A percentile compares a stretch with the other conserved stretches of the same genome.
Evolutionary conservation across 345 rosid genomes (phyloP).

Genomic region (Capsella bursapastoris): DNA sequence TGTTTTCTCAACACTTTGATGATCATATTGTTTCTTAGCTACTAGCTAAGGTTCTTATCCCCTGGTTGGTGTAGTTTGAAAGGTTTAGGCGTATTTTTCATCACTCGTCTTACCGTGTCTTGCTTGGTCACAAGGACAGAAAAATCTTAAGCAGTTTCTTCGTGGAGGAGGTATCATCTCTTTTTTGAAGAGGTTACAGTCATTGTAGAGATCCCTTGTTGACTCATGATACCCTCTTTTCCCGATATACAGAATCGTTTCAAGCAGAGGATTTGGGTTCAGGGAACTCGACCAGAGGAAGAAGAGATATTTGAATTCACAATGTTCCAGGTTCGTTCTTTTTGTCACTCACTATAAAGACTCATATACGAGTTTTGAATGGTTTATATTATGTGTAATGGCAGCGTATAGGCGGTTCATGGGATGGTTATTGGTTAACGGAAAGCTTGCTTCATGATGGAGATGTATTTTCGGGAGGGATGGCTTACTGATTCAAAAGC

Average conservation of each 20-base stretch:
- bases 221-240: slow-evolving; percentile 1
- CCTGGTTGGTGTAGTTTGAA: slow-evolving; percentile 68
- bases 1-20: background rate
- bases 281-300: slow-evolving; percentile 86
- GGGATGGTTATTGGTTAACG: slow-evolving; percentile 98
- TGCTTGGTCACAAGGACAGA: slow-evolving; percentile 90
- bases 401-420: slow-evolving; percentile 87
- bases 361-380: too few relatives aligned
- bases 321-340: slow-evolving; percentile 71
- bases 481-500: slow-evolving; percentile 65
- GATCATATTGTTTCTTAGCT: slow-evolving; percentile 9
- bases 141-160: slow-evolving; percentile 79
- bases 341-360: background rate
- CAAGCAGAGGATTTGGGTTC: slow-evolving; percentile 91
- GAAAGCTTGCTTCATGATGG: slow-evolving; percentile 91
- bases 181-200: slow-evolving; percentile 9
- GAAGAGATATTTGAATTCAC: slow-evolving; percentile 91
- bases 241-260: slow-evolving; percentile 62
- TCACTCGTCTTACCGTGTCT: slow-evolving; percentile 83
- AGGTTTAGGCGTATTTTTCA: slow-evolving; percentile 93
- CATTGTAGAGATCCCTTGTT: slow-evolving; percentile 8
- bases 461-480: slow-evolving; percentile 78
- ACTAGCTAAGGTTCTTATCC: background rate
- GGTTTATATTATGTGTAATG: slow-evolving; percentile 6
- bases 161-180: slow-evolving; percentile 69